phyloP scores from a whole-genome alignment of 2,329 filamentous ascomycete species.

The Colletotrichum sp. region DNA sequence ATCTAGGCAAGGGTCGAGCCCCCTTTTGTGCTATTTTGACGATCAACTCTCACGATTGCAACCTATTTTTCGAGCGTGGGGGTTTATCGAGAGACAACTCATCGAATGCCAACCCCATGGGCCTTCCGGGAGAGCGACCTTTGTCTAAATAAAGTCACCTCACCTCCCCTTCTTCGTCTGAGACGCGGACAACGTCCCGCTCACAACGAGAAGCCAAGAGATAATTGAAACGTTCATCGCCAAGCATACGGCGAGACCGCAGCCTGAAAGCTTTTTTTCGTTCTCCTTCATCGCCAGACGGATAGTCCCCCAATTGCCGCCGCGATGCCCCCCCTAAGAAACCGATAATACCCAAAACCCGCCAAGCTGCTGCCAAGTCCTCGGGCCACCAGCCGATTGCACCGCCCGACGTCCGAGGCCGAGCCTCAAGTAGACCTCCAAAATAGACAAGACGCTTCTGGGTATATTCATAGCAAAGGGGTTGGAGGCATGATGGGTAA shows the following conservation, averaged over 20 bases:
- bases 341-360: slow-evolving; percentile 11
- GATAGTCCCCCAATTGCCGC: background rate
- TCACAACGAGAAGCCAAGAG: background rate
- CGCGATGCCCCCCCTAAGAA: background rate
- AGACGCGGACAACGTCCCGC: slow-evolving; percentile 12
- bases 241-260: background rate
- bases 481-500: background rate
- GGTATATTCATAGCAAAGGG: background rate
- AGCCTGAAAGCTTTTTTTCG: slow-evolving; percentile 2
- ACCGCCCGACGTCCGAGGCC: background rate
- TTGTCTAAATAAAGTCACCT: slow-evolving; percentile 2
- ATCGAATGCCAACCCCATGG: background rate
- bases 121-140: background rate
- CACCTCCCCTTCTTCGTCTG: background rate
- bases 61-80: background rate
- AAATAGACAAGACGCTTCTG: slow-evolving; percentile 6
- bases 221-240: slow-evolving; percentile 18
- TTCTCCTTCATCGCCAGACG: background rate
- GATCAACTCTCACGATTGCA: background rate
- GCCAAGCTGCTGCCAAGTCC: slow-evolving; percentile 17
- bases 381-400: slow-evolving; percentile 4
- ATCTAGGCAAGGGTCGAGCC: background rate
- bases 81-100: background rate
- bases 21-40: slow-evolving; percentile 18
- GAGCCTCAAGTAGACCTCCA: background rate